phyloP scores from a whole-genome alignment of 495 filamentous ascomycete genomes.

The Terfezia boudieri region DNA sequence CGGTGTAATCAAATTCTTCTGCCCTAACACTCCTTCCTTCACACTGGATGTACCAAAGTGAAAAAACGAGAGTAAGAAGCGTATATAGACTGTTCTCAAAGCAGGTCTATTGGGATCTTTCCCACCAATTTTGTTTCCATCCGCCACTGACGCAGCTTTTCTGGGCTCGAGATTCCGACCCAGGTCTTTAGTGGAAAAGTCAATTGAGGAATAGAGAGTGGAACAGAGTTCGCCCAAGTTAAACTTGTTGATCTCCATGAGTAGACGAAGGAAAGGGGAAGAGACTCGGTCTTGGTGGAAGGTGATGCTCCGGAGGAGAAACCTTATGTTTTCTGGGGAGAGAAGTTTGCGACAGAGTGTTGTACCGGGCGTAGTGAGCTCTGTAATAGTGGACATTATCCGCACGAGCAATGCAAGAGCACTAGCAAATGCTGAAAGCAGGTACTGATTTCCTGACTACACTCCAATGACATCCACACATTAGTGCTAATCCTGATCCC shows the following conservation, averaged over 20 bases:
- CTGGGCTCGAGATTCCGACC: constrained; percentile 11
- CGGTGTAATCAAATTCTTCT: constrained; percentile 12
- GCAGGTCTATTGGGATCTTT: constrained; percentile 13
- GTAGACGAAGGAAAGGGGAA: constrained; percentile 13
- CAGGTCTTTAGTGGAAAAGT: constrained; percentile 17
- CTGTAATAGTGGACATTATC: constrained; percentile 17
- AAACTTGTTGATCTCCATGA: constrained; percentile 18
- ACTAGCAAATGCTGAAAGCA: constrained; percentile 9
- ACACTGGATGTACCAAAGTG: constrained; percentile 15
- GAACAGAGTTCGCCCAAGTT: constrained; percentile 13
- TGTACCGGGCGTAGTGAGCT: constrained; percentile 9
- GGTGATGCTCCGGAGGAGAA: constrained; percentile 12
- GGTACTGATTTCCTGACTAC: constrained; percentile 10
- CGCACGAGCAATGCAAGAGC: constrained; percentile 11
- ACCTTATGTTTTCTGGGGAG: constrained; percentile 11
- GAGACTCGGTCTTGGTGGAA: constrained; percentile 9
- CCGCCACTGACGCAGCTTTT: constrained; percentile 1
- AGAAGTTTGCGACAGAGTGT: constrained; percentile 12
- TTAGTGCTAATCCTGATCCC: not conserved
- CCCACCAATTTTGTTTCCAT: not conserved
- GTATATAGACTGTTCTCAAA: constrained; percentile 13
- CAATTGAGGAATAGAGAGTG: constrained; percentile 11
- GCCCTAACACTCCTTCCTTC: constrained; percentile 13
- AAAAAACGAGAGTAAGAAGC: constrained; percentile 18
- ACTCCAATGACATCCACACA: not conserved